These are phyloP conservation scores for Senna siamea DNA, from an alignment of 306 rosid genomes.

Conservation along the genomic window DNA sequence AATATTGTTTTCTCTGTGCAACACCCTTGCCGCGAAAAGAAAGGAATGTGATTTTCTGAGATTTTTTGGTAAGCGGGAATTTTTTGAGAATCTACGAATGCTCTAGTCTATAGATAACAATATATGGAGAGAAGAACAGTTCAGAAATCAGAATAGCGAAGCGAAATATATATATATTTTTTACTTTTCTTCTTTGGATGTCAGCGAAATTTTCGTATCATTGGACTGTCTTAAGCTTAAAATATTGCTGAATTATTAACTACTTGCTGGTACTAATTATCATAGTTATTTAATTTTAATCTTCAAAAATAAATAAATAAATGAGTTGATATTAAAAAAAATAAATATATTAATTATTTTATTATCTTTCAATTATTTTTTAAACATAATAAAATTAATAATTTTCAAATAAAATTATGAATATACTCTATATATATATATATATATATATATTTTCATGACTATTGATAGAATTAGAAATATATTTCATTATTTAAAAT, in stretches of 20 bases:
- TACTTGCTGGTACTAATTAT: too few species aligned
- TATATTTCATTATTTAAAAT: too few species aligned
- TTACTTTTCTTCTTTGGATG: not conserved
- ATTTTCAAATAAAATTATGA: too few species aligned
- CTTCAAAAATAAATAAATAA: too few species aligned
- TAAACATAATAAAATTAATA: too few species aligned
- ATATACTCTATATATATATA: too few species aligned
- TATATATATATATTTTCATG: too few species aligned
- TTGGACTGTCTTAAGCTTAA: not conserved
- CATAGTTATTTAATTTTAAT: too few species aligned
- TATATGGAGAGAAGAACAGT: slow-evolving; percentile 8
- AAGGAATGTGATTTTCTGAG: slow-evolving; percentile 46
- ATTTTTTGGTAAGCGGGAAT: slow-evolving; percentile 49
- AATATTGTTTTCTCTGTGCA: not conserved
- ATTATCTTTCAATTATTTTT: too few species aligned
- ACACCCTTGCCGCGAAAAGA: slow-evolving; percentile 37
- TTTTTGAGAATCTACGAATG: slow-evolving; percentile 55
- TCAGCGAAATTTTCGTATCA: not conserved
- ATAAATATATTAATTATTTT: too few species aligned
- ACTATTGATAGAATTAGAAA: too few species aligned
- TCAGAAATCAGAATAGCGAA: slow-evolving; percentile 3
- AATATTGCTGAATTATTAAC: not conserved
- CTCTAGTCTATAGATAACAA: slow-evolving; percentile 16
- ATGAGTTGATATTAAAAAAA: too few species aligned
- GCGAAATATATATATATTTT: not conserved